Base-by-base conservation (phyloP, 164 flowering plant genomes). In the Paratinospora sagittata region DNA sequence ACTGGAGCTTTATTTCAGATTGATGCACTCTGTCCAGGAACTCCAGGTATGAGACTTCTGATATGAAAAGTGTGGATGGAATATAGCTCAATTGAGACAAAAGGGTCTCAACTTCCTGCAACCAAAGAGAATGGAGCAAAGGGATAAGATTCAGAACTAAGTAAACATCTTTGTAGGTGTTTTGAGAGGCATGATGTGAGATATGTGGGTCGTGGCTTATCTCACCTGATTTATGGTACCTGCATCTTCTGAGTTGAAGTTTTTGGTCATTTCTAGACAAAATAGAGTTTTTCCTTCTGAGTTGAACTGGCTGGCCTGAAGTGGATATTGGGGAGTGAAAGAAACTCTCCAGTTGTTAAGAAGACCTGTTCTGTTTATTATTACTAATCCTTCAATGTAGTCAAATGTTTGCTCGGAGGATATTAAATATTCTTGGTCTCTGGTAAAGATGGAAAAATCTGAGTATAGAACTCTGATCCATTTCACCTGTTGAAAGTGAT, bases 381-480 rank as follows among this genome's bases (percentile, higher is more conserved):
- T 78, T 8, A 89, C 97, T 63, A 89, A 88, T 47, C 98, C 98
- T 84, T 94, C 98, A 37, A 92, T 77, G 74, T 94, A 94, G 80
- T 94, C 96, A 58, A 94, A 90, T 16, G 90, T 74, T 57, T 81
- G 71, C 21, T 81, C 67, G 0, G 78, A 70, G 30, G 94, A 87
- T 80, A 92, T 89, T 34, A 94, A 65, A 67, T 79, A 75, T 77
- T 92, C 98, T 76, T 94, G 98, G 78, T 94, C 98, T 47, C 72
- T 79, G 75, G 89, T 47, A 74, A 94, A 94, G 70, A 33, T 23
- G 65, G 85, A 65, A 81, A 94, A 90, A 61, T 94, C 88, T 0
- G 89, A 79, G 78, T 94, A 92, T 10, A 90, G 85, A 60, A 86
- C 89, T 78, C 89, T 83, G 57, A 94, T 89, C 97, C 97, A 89